Evolutionary conservation across 192 early-diverging fungal species (phyloP).

Genomic region (Phycomyces nitens): DNA sequence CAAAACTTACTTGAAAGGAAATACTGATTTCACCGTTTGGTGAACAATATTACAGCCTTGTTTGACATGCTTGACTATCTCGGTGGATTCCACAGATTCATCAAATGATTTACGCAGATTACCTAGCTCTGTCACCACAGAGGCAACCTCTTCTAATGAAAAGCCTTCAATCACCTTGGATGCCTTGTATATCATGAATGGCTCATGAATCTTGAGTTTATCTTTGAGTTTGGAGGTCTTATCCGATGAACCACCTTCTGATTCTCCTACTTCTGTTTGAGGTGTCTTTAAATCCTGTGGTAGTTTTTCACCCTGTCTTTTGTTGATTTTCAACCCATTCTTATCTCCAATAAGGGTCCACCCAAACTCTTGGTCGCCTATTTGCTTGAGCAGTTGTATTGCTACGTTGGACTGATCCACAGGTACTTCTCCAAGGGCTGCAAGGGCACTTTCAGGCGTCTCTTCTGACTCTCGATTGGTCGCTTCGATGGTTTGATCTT

Average conservation of each 20-base stretch:
- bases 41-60: constrained; percentile 40
- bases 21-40: constrained; percentile 42
- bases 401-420: constrained; percentile 25
- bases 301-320: constrained; percentile 35
- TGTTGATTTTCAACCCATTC: constrained; percentile 36
- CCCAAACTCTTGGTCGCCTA: constrained; percentile 36
- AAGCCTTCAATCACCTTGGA: constrained; percentile 52
- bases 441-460: not conserved
- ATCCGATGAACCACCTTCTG: not conserved
- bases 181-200: constrained; percentile 41
- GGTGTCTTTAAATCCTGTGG: no score
- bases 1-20: constrained; percentile 41
- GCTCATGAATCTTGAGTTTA: constrained; percentile 33
- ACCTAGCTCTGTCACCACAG: constrained; percentile 41
- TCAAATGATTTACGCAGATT: constrained; percentile 35
- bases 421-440: constrained; percentile 8
- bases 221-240: not conserved
- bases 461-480: not conserved
- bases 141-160: constrained; percentile 48
- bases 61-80: constrained; percentile 35
- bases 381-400: constrained; percentile 32
- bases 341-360: constrained; percentile 46
- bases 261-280: not conserved
- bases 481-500: not conserved
- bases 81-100: constrained; percentile 33